Evolutionary conservation across 257 asterid species (phyloP).

Genomic region (Prunella vulgaris): DNA sequence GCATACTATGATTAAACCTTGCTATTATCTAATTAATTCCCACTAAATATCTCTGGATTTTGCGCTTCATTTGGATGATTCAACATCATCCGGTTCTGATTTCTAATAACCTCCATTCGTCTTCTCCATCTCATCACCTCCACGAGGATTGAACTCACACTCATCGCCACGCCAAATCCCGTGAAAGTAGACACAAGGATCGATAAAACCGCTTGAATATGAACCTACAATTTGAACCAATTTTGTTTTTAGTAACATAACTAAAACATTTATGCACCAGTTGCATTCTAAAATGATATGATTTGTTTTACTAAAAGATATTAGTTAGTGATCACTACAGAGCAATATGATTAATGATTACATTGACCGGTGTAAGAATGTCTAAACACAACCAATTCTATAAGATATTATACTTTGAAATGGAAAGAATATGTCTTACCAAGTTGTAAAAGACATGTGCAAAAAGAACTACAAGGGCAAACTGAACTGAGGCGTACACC

Average conservation of each 20-base stretch:
- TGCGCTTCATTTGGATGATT: constrained; percentile 33
- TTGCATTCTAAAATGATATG: no score
- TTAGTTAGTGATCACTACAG: no score
- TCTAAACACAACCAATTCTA: background rate
- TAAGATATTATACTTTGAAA: background rate
- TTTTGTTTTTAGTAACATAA: background rate
- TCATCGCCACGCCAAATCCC: constrained; percentile 83
- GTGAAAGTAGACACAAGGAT: constrained; percentile 74
- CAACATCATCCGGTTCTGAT: constrained; percentile 31
- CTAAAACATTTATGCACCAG: no score
- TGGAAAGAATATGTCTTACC: constrained; percentile 35
- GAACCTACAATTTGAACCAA: constrained; percentile 39
- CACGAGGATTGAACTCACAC: constrained; percentile 60
- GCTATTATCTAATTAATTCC: constrained; percentile 21
- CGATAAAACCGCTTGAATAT: constrained; percentile 64
- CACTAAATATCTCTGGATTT: constrained; percentile 55
- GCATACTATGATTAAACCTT: background rate
- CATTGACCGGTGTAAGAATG: no score
- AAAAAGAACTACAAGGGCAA: constrained; percentile 71
- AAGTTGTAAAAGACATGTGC: constrained; percentile 72
- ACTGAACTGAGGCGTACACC: constrained; percentile 78
- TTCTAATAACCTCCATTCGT: constrained; percentile 30
- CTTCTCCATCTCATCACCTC: constrained; percentile 74
- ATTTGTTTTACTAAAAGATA: no score
- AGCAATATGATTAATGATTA: no score